phyloP scores from a whole-genome alignment of 2,329 filamentous ascomycete genomes.

The Colletotrichum melonis region DNA sequence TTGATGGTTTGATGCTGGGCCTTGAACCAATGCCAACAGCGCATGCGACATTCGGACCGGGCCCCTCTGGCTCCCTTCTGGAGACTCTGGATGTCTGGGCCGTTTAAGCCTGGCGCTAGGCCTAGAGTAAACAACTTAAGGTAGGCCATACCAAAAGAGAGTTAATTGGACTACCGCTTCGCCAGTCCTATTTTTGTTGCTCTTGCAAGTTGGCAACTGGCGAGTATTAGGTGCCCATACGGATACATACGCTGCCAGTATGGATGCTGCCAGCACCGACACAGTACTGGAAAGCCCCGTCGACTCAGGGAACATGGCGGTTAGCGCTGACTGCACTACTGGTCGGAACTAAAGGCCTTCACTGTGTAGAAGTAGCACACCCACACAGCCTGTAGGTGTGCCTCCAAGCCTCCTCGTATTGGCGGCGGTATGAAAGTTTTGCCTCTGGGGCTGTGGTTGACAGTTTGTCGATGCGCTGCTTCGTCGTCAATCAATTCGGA shows the following conservation, averaged over 20 bases:
- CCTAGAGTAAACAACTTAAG: slow-evolving; percentile 17
- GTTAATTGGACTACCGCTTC: slow-evolving; percentile 24
- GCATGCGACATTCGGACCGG: neutral
- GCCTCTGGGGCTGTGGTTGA: neutral
- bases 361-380: neutral
- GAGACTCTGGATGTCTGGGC: neutral
- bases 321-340: neutral
- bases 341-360: neutral
- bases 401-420: slow-evolving; percentile 10
- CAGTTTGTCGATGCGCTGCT: neutral
- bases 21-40: slow-evolving; percentile 1
- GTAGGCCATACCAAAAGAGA: slow-evolving; percentile 23
- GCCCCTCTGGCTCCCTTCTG: neutral
- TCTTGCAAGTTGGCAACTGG: neutral
- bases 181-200: slow-evolving; percentile 23
- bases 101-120: slow-evolving; percentile 10
- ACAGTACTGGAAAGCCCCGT: neutral
- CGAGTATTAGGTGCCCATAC: too few species aligned
- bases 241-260: neutral
- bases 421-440: neutral
- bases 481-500: neutral
- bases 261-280: neutral
- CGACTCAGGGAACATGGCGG: neutral
- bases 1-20: too few species aligned
- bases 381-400: neutral